phyloP scores from a whole-genome alignment of 2,329 filamentous ascomycete genomes.

The Pseudogymnoascus sp. region DNA sequence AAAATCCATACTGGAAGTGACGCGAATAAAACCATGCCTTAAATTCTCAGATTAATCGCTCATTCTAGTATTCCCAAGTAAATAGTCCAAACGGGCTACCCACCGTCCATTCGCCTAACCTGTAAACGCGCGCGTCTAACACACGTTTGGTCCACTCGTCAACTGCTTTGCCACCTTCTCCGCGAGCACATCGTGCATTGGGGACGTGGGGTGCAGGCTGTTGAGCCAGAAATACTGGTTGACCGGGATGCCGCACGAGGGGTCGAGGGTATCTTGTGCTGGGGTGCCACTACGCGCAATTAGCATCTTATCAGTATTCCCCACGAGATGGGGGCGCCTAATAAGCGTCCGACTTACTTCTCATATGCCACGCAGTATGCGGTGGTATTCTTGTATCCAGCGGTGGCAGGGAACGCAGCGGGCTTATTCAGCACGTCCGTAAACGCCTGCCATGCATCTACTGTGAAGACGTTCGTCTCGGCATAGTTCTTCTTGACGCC shows the following conservation, averaged over 20 bases:
- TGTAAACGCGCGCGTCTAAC: slow-evolving; percentile 16
- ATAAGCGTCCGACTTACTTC: slow-evolving; percentile 34
- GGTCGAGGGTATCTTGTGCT: slow-evolving; percentile 31
- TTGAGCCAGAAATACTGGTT: slow-evolving; percentile 61
- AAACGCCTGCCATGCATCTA: slow-evolving; percentile 46
- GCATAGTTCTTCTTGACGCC: slow-evolving; percentile 26
- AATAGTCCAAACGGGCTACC: neutral
- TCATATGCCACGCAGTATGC: slow-evolving; percentile 45
- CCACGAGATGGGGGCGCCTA: neutral
- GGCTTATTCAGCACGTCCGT: slow-evolving; percentile 45
- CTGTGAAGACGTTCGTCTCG: slow-evolving; percentile 42
- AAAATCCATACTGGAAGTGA: neutral
- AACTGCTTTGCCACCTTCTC: slow-evolving; percentile 36
- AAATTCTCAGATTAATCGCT: neutral
- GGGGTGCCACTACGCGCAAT: slow-evolving; percentile 35
- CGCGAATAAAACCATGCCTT: neutral
- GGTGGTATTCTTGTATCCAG: slow-evolving; percentile 45
- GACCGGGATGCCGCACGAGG: slow-evolving; percentile 44
- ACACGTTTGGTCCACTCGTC: slow-evolving; percentile 32
- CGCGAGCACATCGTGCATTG: slow-evolving; percentile 52
- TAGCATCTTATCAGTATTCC: slow-evolving; percentile 11
- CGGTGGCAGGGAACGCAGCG: slow-evolving; percentile 39
- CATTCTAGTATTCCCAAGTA: neutral
- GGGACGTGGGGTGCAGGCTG: slow-evolving; percentile 53
- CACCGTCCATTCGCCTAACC: neutral